A percentile compares a stretch with the other conserved stretches of the same genome.
Evolutionary conservation across 345 rosid genomes (phyloP).

Genomic region (Corchorus olitorius): DNA sequence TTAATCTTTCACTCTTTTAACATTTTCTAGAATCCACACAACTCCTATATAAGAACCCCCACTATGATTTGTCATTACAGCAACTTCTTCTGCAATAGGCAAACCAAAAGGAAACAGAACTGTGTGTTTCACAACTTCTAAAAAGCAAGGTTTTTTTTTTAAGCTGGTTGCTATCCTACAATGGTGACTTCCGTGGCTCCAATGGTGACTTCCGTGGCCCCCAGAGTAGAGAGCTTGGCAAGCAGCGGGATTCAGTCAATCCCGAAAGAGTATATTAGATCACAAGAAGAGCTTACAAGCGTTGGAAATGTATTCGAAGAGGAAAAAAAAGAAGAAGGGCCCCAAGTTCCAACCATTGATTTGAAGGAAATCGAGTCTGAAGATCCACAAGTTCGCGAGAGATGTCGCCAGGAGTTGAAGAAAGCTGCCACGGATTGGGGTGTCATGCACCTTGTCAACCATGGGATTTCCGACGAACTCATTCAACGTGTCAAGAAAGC

Average conservation of each 20-base stretch:
- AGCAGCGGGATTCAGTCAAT: conserved; percentile 72
- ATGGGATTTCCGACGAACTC: conserved; percentile 65
- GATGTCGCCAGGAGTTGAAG: conserved; percentile 54
- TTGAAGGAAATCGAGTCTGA: conserved; percentile 59
- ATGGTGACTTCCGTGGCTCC: conserved; percentile 36
- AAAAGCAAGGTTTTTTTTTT: background rate
- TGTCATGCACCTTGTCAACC: conserved; percentile 94
- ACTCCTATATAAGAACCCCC: background rate
- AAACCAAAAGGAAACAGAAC: too few species aligned
- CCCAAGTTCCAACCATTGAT: conserved; percentile 82
- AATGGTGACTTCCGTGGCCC: conserved; percentile 34
- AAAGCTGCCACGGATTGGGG: conserved; percentile 82
- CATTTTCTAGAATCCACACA: too few species aligned
- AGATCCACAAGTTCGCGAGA: conserved; percentile 45
- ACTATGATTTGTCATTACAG: background rate
- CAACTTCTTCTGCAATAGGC: background rate
- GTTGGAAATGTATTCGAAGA: conserved; percentile 77
- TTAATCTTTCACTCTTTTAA: too few species aligned
- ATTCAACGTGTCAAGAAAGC: conserved; percentile 64
- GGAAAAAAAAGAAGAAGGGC: conserved; percentile 75
- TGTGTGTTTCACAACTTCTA: background rate
- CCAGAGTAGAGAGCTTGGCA: conserved; percentile 75
- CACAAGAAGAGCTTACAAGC: conserved; percentile 71
- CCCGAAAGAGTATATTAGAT: conserved; percentile 79
- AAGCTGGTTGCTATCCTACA: background rate